Evolutionary conservation across 345 rosid genomes (phyloP).

Genomic region (Eucalyptus polybractea): DNA sequence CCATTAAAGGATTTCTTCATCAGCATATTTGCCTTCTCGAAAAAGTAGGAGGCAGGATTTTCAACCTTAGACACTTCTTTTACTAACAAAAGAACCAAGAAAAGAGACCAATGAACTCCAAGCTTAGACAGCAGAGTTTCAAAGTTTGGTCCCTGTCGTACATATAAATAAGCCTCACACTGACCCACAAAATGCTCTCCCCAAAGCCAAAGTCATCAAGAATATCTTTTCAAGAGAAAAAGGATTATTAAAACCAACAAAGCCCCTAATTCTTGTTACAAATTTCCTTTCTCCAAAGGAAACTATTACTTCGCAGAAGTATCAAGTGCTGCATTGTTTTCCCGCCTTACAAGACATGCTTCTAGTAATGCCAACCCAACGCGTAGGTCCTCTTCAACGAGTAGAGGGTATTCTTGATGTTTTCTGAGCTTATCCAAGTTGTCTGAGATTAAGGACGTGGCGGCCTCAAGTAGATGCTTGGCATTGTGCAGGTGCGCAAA

Average conservation of each 20-base stretch:
- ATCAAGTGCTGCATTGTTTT: conserved; percentile 34
- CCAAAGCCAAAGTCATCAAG: background rate
- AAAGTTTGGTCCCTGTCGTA: background rate
- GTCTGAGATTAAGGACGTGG: conserved; percentile 43
- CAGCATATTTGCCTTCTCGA: background rate
- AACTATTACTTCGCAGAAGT: background rate
- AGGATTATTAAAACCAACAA: background rate
- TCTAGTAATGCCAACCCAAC: conserved; percentile 68
- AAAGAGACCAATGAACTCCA: background rate
- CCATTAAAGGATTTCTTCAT: background rate
- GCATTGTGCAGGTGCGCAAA: conserved; percentile 81
- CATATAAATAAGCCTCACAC: no score
- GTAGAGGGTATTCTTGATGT: conserved; percentile 51
- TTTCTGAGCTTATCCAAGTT: conserved; percentile 65
- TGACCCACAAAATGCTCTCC: background rate
- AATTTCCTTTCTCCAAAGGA: background rate
- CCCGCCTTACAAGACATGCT: conserved; percentile 54
- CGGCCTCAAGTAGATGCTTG: conserved; percentile 43
- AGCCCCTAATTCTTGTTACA: background rate
- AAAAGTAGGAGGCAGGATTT: background rate
- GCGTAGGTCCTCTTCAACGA: conserved; percentile 55
- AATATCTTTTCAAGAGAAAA: background rate
- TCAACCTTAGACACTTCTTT: background rate
- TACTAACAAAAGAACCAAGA: background rate
- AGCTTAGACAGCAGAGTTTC: background rate